Evolutionary conservation across 768 basidiomycete species (phyloP).

Genomic region (Saitozyma sp.): DNA sequence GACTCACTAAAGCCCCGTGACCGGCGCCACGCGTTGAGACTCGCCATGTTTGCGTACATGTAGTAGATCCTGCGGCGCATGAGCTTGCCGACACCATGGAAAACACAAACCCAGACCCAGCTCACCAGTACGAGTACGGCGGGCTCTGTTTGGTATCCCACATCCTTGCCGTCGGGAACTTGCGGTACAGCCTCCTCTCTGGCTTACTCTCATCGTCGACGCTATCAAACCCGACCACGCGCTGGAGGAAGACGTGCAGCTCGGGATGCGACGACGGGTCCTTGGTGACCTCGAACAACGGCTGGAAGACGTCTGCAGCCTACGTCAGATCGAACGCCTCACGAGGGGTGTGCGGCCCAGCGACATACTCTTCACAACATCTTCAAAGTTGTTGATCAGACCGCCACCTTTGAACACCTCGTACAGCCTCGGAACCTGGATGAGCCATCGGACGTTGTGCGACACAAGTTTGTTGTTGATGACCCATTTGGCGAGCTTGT

Average conservation of each 20-base stretch:
- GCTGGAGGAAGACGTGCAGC: constrained; percentile 89
- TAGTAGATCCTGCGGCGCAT: constrained; percentile 74
- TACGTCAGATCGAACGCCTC: not conserved
- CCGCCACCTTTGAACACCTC: constrained; percentile 91
- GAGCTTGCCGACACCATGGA: not conserved
- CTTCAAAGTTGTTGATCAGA: constrained; percentile 79
- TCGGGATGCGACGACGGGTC: constrained; percentile 88
- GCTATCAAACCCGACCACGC: constrained; percentile 95
- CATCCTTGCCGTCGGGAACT: constrained; percentile 84
- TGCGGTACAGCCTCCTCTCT: constrained; percentile 86
- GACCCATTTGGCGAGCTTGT: constrained; percentile 97
- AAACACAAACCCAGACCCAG: not conserved
- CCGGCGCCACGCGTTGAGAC: constrained; percentile 88
- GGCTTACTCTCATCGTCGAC: constrained; percentile 97
- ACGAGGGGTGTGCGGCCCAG: not conserved
- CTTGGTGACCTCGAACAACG: constrained; percentile 92
- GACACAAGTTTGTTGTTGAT: constrained; percentile 88
- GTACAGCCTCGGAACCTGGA: constrained; percentile 92
- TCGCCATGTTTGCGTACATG: constrained; percentile 94
- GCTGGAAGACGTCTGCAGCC: constrained; percentile 77
- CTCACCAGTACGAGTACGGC: constrained; percentile 91
- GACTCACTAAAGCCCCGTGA: constrained; percentile 83
- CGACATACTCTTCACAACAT: constrained; percentile 79
- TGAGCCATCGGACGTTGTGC: constrained; percentile 96
- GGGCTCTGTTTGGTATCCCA: constrained; percentile 91